Evolutionary conservation across 2,329 filamentous ascomycete species (phyloP).

Genomic region (Calcarisporium arbuscula): DNA sequence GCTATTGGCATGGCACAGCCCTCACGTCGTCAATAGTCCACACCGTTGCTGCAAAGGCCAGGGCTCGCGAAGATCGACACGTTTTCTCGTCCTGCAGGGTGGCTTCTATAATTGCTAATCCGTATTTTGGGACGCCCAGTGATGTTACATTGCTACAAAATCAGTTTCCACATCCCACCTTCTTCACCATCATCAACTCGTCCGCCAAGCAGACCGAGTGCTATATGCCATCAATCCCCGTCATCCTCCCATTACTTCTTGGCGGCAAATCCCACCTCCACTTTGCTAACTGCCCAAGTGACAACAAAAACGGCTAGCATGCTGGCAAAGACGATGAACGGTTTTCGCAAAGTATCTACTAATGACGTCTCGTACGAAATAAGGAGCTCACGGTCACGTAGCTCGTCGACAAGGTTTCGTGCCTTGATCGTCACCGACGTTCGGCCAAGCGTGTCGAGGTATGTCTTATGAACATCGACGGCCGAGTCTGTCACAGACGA

Average conservation of each 20-base stretch:
- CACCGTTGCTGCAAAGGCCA: too few species aligned
- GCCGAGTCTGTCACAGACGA: slow-evolving; percentile 52
- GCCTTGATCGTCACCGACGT: slow-evolving; percentile 76
- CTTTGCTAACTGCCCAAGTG: slow-evolving; percentile 67
- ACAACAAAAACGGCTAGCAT: slow-evolving; percentile 67
- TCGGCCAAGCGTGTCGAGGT: slow-evolving; percentile 87
- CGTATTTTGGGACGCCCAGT: slow-evolving; percentile 10
- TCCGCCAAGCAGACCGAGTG: background rate
- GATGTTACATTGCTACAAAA: slow-evolving; percentile 11
- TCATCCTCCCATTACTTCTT: slow-evolving; percentile 25
- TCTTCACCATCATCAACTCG: background rate
- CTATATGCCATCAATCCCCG: background rate
- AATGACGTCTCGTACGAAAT: slow-evolving; percentile 84
- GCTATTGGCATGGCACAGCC: too few species aligned
- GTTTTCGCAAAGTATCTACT: slow-evolving; percentile 73
- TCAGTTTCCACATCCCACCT: background rate
- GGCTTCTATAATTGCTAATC: slow-evolving; percentile 11
- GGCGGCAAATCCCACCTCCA: slow-evolving; percentile 71
- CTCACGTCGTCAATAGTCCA: too few species aligned
- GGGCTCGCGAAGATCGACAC: too few species aligned
- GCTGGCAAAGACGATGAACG: slow-evolving; percentile 71
- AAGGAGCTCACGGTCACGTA: slow-evolving; percentile 74
- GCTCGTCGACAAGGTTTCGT: slow-evolving; percentile 83
- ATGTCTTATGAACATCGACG: slow-evolving; percentile 70
- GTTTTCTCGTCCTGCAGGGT: too few species aligned